Base-by-base conservation (phyloP, 176 grass and related monocot species). In the Phoenix roebelenii region DNA sequence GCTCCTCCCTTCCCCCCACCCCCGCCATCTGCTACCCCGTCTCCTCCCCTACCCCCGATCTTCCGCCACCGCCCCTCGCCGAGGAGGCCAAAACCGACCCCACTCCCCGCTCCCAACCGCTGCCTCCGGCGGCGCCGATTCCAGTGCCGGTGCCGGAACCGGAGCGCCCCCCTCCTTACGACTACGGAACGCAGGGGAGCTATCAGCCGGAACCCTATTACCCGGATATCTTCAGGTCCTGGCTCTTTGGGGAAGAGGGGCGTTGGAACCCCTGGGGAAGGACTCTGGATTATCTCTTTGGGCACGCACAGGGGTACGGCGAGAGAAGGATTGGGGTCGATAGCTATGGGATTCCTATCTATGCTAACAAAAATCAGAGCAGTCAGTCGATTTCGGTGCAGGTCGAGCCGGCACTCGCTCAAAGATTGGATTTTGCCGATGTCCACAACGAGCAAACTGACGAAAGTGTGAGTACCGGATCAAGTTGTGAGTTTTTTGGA, bases 211-310 rank as follows among this genome's bases (percentile, higher is more conserved):
- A 55, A 15, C 70, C 70, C 50, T 88, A 85, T 77, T 74, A 66
- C 18, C 82, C 87, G 16, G 87, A 85, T 62, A 56, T 89, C 50
- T 89, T 89, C 72, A 59, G 85, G 18, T 29, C 59, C 0, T 83
- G 85, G 85, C 76, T 69, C 7, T 89, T 51, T 60, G n/a, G 19
- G 24, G 67, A 74, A 74, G 84, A 64, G 32, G 81, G 85, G 12
- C 60, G 71, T 0, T 83, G 85, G 89, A 69, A 80, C 72, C 64
- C 75, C 24, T 82, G 76, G 75, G 75, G 79, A 84, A 80, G 78
- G 3, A 84, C 83, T 18, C 72, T 97, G 55, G 93, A 97, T 39
- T 91, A 76, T 77, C 76, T 97, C 29, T 97, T 97, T 55, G 87
- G 87, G 19, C 93, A 97, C 76, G 14, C 76, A 15, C 69, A 97